Base-by-base conservation (phyloP, 1,284 basidiomycete genomes). In the Ustanciosporium gigantosporum region DNA sequence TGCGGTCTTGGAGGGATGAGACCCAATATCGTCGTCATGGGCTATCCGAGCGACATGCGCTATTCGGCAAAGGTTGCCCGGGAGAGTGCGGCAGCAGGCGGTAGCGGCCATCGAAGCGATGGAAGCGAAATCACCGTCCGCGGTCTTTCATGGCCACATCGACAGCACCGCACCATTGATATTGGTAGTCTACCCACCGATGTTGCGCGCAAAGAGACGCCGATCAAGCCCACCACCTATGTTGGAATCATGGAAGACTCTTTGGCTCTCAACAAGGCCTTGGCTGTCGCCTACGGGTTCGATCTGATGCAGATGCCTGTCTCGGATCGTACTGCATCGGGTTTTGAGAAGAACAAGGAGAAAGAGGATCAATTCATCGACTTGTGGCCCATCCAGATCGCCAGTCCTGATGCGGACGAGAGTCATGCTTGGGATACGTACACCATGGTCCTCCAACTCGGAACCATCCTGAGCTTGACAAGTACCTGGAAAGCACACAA, bases 241-340 rank as follows among this genome's bases (percentile, higher is more conserved):
- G 74, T 77, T 20, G 74, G 75, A 41, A 77, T 77, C 41, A 68
- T 77, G 51, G 75, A 77, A 40, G 75, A 77, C 35, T 59, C 73
- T n/a, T 52, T 77, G 0, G 72, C 75, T n/a, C 61, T 77, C 41
- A 75, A 74, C 64, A 76, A 76, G 46, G 74, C 71, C 16, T 35
- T 77, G 13, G 75, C 75, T 8, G 60, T 77, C 15, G 75, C 73
- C 1, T 77, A 76, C 32, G 67, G 67, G 22, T 77, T 77, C 27
- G 68, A 74, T 25, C 50, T 56, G 16, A 68, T 77, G 68, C 49
- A 53, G 31, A 61, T 73, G 5, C 67, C 69, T 1, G 44, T 47
- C 1, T 22, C 36, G 19, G 35, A 36, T 17, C 29, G 25, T 31
- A 15, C 38, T 22, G 23, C 51, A 34, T 8, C 7, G 22, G 16